Evolutionary conservation across 73 alveolate species (phyloP).

Genomic region (Loxodes magnus): DNA sequence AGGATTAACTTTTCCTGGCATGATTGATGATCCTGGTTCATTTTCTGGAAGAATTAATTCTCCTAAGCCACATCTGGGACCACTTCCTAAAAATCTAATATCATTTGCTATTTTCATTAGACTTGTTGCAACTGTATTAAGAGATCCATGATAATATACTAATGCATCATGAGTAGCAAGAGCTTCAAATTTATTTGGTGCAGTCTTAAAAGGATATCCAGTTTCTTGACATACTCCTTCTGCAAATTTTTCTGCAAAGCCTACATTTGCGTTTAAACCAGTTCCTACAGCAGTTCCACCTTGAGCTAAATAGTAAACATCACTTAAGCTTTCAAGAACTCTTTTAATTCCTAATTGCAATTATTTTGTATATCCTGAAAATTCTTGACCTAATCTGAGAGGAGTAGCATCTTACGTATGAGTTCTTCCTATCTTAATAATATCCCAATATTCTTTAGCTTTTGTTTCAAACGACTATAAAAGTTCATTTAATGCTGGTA

Average conservation of each 20-base stretch:
- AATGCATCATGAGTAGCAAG: slow-evolving; percentile 96
- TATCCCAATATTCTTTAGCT: slow-evolving; percentile 76
- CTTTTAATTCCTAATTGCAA: slow-evolving; percentile 61
- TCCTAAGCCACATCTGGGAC: slow-evolving; percentile 99
- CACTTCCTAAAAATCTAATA: slow-evolving; percentile 93
- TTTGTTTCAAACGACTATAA: slow-evolving; percentile 53
- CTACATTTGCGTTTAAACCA: slow-evolving; percentile 93
- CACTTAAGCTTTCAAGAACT: slow-evolving; percentile 62
- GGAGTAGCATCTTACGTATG: slow-evolving; percentile 99
- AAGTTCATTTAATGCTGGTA: slow-evolving; percentile 46
- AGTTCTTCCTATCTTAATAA: slow-evolving; percentile 98
- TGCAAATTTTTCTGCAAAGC: slow-evolving; percentile 61
- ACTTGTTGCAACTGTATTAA: slow-evolving; percentile 85
- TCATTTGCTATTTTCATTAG: slow-evolving; percentile 97
- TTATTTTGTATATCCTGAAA: slow-evolving; percentile 87
- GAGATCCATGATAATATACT: slow-evolving; percentile 79
- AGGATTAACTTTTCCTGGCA: slow-evolving; percentile 99
- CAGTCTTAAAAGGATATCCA: slow-evolving; percentile 71
- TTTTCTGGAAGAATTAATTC: slow-evolving; percentile 93
- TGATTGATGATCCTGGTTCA: slow-evolving; percentile 98
- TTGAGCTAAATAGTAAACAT: slow-evolving; percentile 80
- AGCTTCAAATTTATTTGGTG: slow-evolving; percentile 87
- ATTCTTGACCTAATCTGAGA: slow-evolving; percentile 96
- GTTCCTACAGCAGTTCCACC: slow-evolving; percentile 99
- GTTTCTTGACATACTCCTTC: slow-evolving; percentile 75